Percentiles rank a stretch among this genome's conserved stretches.
These are phyloP conservation scores for Pseudogymnoascus sp. DNA, from an alignment of 2,329 filamentous ascomycete genomes.

Conservation along the genomic window DNA sequence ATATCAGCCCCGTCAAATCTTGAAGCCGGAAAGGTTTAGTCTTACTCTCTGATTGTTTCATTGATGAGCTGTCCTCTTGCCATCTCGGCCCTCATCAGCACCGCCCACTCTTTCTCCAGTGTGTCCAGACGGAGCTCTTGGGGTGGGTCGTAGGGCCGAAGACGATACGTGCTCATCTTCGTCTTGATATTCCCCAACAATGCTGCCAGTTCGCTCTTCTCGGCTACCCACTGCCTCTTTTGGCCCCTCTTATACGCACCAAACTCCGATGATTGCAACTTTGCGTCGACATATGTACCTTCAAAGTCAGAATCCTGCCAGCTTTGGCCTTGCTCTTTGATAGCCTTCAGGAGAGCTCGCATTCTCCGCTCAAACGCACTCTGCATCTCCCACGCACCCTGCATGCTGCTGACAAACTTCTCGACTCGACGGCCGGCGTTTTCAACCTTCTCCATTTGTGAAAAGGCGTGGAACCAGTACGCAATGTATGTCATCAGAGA, in stretches of 20 bases:
- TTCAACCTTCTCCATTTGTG: conserved; percentile 96
- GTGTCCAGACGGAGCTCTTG: conserved; percentile 72
- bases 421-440: conserved; percentile 93
- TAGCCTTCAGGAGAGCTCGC: conserved; percentile 68
- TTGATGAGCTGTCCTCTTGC: conserved; percentile 89
- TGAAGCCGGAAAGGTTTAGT: conserved; percentile 17
- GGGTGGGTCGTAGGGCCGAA: conserved; percentile 86
- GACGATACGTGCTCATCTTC: conserved; percentile 87
- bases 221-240: conserved; percentile 93
- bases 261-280: conserved; percentile 75
- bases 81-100: conserved; percentile 75
- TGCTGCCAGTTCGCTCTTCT: conserved; percentile 92
- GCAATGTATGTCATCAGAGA: conserved; percentile 99
- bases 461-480: conserved; percentile 99
- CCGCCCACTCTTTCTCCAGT: conserved; percentile 75
- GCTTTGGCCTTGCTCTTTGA: conserved; percentile 61
- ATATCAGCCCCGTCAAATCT: conserved; percentile 26
- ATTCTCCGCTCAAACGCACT: conserved; percentile 90
- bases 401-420: conserved; percentile 98
- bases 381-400: conserved; percentile 99
- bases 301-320: conserved; percentile 81
- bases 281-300: conserved; percentile 87
- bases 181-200: conserved; percentile 97
- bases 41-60: conserved; percentile 89
- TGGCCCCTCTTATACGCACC: conserved; percentile 81